A percentile compares a stretch with the other conserved stretches of the same genome.
Conservation (phyloP, 495 filamentous ascomycete genomes). For the Tuber calosporum region DNA sequence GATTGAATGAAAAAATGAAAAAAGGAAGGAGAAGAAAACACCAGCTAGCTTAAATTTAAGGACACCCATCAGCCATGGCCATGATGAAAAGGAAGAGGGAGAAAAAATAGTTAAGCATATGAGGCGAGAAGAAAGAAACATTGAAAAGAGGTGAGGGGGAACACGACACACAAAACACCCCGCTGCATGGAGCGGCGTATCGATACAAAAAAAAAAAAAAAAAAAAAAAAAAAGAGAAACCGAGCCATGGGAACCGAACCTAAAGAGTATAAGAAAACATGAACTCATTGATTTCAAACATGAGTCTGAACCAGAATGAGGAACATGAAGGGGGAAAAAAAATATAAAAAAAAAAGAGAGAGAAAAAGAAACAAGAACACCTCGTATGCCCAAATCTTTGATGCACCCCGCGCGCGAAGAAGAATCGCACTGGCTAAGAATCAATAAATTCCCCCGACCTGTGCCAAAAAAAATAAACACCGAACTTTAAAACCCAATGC, state of each 20-base stretch:
- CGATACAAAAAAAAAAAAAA: constrained; percentile 28
- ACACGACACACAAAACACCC: constrained; percentile 13
- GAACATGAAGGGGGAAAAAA: constrained; percentile 11
- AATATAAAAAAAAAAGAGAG: constrained; percentile 12
- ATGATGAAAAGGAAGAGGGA: constrained; percentile 30
- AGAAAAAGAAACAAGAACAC: constrained; percentile 32
- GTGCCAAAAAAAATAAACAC: constrained; percentile 39
- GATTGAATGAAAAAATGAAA: constrained; percentile 20
- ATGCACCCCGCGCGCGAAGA: constrained; percentile 31
- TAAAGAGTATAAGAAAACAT: background rate
- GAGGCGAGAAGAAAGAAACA: constrained; percentile 28
- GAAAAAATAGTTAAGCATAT: constrained; percentile 20
- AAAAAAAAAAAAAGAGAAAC: constrained; percentile 4
- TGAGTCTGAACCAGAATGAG: background rate
- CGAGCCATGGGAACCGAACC: constrained; percentile 2
- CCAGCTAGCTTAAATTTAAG: constrained; percentile 35
- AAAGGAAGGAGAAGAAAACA: constrained; percentile 28
- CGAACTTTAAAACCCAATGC: constrained; percentile 40
- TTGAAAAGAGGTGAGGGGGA: constrained; percentile 29
- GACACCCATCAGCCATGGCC: constrained; percentile 31
- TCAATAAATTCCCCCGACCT: constrained; percentile 36
- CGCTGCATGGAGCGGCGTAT: constrained; percentile 2
- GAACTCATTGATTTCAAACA: constrained; percentile 14
- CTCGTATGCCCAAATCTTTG: constrained; percentile 32
- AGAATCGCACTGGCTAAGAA: constrained; percentile 34